Evolutionary conservation across 2,329 filamentous ascomycete species (phyloP).

Genomic region (Neophaeococcomyces mojaviensis): DNA sequence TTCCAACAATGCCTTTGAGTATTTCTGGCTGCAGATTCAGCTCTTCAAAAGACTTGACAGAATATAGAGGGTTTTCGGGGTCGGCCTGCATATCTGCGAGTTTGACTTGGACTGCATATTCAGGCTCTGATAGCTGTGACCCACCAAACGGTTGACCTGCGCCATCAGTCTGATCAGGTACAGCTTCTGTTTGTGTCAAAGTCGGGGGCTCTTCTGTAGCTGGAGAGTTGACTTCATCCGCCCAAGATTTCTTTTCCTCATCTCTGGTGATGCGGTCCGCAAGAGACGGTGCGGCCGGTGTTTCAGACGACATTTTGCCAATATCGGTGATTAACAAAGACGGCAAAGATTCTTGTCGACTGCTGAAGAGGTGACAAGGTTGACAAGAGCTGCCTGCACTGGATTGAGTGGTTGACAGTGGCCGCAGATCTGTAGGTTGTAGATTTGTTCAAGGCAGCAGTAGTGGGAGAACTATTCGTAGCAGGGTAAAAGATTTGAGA

Average conservation of each 20-base stretch:
- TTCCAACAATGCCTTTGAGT: slow-evolving; percentile 65
- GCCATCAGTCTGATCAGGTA: slow-evolving; percentile 33
- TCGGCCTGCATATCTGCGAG: slow-evolving; percentile 83
- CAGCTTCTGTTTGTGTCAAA: neutral
- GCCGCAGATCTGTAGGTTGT: no score
- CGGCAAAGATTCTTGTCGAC: neutral
- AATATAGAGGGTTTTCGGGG: slow-evolving; percentile 78
- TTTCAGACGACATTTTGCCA: slow-evolving; percentile 33
- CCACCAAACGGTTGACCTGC: slow-evolving; percentile 34
- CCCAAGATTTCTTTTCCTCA: slow-evolving; percentile 31
- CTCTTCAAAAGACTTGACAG: slow-evolving; percentile 74
- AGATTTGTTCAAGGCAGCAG: no score
- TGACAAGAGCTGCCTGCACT: no score
- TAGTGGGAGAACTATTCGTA: no score
- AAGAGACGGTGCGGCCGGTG: slow-evolving; percentile 33
- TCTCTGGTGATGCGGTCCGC: slow-evolving; percentile 41
- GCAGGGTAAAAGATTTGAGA: no score
- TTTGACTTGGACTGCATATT: slow-evolving; percentile 86
- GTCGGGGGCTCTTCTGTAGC: slow-evolving; percentile 18
- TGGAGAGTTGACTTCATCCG: slow-evolving; percentile 33
- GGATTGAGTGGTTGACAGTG: no score
- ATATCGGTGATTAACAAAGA: neutral
- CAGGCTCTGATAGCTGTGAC: slow-evolving; percentile 58
- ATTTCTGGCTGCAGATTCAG: slow-evolving; percentile 66
- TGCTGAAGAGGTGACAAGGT: no score